A percentile compares a stretch with the other conserved stretches of the same genome.
Evolutionary conservation across 2,329 filamentous ascomycete species (phyloP).

Genomic region (Zymoseptoria pseudotritici): DNA sequence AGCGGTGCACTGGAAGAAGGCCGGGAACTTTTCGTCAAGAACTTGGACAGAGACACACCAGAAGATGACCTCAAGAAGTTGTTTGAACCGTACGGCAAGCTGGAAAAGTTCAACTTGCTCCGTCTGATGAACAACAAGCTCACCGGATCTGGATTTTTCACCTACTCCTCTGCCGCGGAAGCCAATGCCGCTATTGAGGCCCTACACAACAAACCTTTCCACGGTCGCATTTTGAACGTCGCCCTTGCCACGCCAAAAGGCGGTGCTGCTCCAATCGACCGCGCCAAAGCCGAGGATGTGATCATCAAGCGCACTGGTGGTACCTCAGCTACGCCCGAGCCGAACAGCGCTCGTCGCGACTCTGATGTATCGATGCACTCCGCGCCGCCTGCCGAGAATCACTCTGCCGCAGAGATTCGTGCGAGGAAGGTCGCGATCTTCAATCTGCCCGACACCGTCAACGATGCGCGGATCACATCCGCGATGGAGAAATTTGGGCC

Average conservation of each 20-base stretch:
- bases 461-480: conserved; percentile 70
- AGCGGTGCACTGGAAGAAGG: conserved; percentile 78
- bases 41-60: conserved; percentile 62
- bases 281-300: conserved; percentile 25
- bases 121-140: conserved; percentile 59
- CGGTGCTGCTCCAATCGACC: conserved; percentile 22
- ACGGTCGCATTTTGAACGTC: conserved; percentile 30
- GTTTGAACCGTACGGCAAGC: conserved; percentile 68
- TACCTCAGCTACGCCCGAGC: conserved; percentile 19
- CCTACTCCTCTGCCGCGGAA: conserved; percentile 54
- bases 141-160: conserved; percentile 73
- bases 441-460: conserved; percentile 85
- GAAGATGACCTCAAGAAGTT: conserved; percentile 63
- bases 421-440: conserved; percentile 73
- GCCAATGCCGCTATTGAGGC: conserved; percentile 26
- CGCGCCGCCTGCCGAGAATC: conserved; percentile 9
- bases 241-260: conserved; percentile 25
- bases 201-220: conserved; percentile 30
- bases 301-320: conserved; percentile 20
- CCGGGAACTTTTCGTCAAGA: conserved; percentile 77
- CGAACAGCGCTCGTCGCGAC: conserved; percentile 17
- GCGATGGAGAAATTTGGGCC: conserved; percentile 64
- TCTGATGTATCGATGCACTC: conserved; percentile 26
- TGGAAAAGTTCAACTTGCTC: conserved; percentile 66
- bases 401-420: conserved; percentile 23